Percentiles rank a stretch among this genome's conserved stretches.
These are phyloP conservation scores for Cafeteria roenbergensis DNA, from an alignment of 108 stramenopile genomes.

Conservation along the genomic window DNA sequence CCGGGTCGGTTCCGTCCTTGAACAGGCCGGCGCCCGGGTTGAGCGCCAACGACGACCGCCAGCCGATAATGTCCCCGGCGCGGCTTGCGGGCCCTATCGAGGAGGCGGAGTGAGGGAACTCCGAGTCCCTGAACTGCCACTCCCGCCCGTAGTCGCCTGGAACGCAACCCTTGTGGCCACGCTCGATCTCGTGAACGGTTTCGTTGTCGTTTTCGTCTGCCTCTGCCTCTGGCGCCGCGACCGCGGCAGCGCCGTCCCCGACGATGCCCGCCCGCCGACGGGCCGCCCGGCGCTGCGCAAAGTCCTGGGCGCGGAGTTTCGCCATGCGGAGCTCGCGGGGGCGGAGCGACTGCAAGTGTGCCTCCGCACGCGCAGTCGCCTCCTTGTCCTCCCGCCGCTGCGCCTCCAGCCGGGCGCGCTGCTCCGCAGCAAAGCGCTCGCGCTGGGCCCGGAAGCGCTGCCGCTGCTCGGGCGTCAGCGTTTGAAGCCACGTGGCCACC, in stretches of 20 bases:
- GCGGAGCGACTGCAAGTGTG: background rate
- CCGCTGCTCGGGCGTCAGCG: conserved; percentile 4
- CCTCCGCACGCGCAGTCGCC: background rate
- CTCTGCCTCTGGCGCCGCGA: background rate
- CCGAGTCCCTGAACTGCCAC: background rate
- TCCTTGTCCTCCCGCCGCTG: background rate
- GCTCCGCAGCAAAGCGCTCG: conserved; percentile 1
- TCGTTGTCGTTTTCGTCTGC: conserved; percentile 1
- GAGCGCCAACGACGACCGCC: background rate
- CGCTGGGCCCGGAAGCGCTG: conserved; percentile 4
- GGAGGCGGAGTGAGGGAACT: background rate
- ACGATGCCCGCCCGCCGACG: background rate
- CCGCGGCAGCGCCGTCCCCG: background rate
- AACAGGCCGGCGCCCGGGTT: conserved; percentile 24
- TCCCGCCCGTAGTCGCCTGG: background rate
- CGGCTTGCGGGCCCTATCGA: background rate
- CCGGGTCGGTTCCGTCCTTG: conserved; percentile 20
- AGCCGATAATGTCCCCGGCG: conserved; percentile 2
- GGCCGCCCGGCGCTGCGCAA: background rate
- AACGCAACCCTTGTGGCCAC: background rate
- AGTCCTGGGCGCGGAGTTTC: background rate
- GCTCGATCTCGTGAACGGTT: conserved; percentile 2
- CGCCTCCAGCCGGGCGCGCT: background rate
- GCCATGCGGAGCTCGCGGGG: background rate
- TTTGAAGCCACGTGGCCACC: conserved; percentile 5